Base-by-base conservation (phyloP, 257 asterid species). In the Nyctanthes arbortristis region DNA sequence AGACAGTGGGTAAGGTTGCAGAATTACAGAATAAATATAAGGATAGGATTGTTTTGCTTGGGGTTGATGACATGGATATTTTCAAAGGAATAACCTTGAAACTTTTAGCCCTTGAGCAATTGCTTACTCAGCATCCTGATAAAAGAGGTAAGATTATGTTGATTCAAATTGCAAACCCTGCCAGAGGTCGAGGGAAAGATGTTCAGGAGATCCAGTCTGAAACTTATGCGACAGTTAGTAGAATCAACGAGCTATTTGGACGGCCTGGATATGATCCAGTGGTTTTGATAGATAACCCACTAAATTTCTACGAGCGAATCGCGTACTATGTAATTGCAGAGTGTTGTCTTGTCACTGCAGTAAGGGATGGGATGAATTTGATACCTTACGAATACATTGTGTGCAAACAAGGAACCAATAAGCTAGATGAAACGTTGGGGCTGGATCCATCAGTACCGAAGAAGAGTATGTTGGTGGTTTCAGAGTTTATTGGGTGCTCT, bases 291-390 rank as follows among this genome's bases (percentile, higher is more conserved):
- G 96, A 88, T 71, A 81, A 78, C 52, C 73, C 89, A 12, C 90
- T 90, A 32, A 84, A 88, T 66, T 90, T 83, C 73, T 88, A 70
- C 1, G 97, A 88, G 70, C 86, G 97, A 3, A 86, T 88, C 14
- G 82, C 97, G 9, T 90, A 84, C 72, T 90, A 90, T 64, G 92
- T 84, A 27, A 70, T 82, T 52, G 81, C 96, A 0, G 97, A 88
- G 78, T 90, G 97, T 77, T 90, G 97, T 70, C 92, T 90, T 3
- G 96, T 89, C 29, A 89, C 96, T 52, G 96, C 96, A 10, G 96
- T 89, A 32, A 77, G 96, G 74, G 97, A 90, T 31, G 97, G 97
- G 67, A 90, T 90, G 97, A 90, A 90, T 72, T 81, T 90, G 47
- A 90, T 90, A 73, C 97, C 97, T 5, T 90, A 90, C 27, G 97